phyloP scores from a whole-genome alignment of 441 rosid genomes.

The Adansonia grandidieri region DNA sequence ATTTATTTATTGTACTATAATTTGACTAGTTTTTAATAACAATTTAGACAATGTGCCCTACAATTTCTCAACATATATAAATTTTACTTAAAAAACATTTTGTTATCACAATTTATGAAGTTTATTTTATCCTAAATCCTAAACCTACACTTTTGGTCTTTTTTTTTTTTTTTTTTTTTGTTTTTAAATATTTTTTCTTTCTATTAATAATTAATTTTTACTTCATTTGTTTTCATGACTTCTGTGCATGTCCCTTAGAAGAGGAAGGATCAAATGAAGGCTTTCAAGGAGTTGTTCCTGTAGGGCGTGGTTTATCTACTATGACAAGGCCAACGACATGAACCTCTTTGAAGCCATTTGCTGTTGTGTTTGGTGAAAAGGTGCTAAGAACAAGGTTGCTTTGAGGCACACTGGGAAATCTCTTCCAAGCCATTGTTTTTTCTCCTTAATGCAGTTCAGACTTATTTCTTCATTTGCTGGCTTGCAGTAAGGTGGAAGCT shows the following conservation, averaged over 20 bases:
- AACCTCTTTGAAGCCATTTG: constrained; percentile 31
- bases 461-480: not conserved
- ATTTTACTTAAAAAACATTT: not conserved
- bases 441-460: not conserved
- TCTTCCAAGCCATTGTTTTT: not conserved
- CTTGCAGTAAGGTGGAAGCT: constrained; percentile 4
- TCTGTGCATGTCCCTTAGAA: constrained; percentile 56
- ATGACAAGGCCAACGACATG: constrained; percentile 94
- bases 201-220: not conserved
- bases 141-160: not conserved
- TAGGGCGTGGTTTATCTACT: constrained; percentile 91
- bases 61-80: not conserved
- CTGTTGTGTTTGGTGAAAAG: not conserved
- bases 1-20: not conserved
- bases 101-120: not conserved
- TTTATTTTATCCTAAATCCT: constrained; percentile 3
- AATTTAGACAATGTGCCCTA: not conserved
- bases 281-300: constrained; percentile 67
- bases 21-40: not conserved
- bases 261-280: constrained; percentile 70
- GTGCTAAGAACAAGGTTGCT: constrained; percentile 5
- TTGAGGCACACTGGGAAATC: constrained; percentile 4
- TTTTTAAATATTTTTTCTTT: not conserved
- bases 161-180: not conserved
- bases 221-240: constrained; percentile 9